Conservation (phyloP, 2,329 filamentous ascomycete genomes). For the Apiospora saccharicola region DNA sequence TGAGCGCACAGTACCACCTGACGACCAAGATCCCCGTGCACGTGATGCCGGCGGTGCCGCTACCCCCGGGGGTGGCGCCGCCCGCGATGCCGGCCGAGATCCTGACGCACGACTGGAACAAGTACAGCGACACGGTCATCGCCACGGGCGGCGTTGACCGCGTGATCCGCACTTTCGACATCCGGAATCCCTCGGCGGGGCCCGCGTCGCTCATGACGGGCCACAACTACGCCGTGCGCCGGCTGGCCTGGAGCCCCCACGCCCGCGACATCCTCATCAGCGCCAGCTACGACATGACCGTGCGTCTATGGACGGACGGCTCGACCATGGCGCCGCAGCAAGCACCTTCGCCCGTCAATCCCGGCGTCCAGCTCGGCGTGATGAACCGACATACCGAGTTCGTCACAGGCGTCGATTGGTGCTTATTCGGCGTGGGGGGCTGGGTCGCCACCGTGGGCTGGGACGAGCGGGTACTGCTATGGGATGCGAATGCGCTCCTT, state of each 20-base stretch:
- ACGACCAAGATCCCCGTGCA: constrained; percentile 85
- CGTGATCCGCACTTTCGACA: constrained; percentile 87
- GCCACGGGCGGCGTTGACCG: constrained; percentile 91
- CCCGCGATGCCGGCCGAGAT: constrained; percentile 75
- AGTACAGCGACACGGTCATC: constrained; percentile 85
- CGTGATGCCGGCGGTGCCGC: constrained; percentile 61
- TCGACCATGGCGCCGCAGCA: constrained; percentile 45
- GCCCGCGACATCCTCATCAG: constrained; percentile 86
- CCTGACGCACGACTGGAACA: constrained; percentile 98
- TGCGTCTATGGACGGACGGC: constrained; percentile 88
- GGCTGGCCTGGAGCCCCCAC: constrained; percentile 92
- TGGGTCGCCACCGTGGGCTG: constrained; percentile 96
- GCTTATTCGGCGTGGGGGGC: constrained; percentile 90
- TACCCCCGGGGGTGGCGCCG: constrained; percentile 40
- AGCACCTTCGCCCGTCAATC: constrained; percentile 47
- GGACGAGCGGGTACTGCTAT: constrained; percentile 91
- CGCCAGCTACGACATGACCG: constrained; percentile 98
- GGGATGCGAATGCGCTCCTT: constrained; percentile 71
- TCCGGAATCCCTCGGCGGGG: constrained; percentile 76
- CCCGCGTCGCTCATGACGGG: constrained; percentile 79
- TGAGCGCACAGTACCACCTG: constrained; percentile 87
- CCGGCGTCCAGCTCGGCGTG: constrained; percentile 78
- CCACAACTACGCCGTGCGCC: constrained; percentile 89
- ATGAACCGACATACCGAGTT: constrained; percentile 98
- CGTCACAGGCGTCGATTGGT: constrained; percentile 96